Conservation (phyloP, 2,329 filamentous ascomycete genomes). For the Colletotrichum costaricense region DNA sequence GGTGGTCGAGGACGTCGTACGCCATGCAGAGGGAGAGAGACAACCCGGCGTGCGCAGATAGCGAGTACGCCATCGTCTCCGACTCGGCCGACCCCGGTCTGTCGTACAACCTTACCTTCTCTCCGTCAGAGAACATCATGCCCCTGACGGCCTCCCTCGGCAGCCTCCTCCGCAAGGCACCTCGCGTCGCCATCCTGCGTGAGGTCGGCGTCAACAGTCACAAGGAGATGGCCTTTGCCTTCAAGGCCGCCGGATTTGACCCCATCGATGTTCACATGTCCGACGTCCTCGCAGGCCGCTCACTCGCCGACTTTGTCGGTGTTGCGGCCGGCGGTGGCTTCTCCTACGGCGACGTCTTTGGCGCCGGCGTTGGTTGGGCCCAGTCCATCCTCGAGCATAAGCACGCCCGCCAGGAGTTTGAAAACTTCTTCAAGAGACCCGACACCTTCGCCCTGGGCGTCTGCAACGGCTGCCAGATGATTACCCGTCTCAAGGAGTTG, state of each 20-base stretch:
- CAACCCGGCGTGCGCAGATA: slow-evolving; percentile 86
- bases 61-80: slow-evolving; percentile 80
- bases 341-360: slow-evolving; percentile 87
- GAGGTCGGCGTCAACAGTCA: slow-evolving; percentile 97
- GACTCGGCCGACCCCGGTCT: slow-evolving; percentile 86
- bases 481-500: slow-evolving; percentile 80
- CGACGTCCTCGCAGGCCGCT: slow-evolving; percentile 84
- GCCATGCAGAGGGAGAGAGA: slow-evolving; percentile 92
- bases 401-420: slow-evolving; percentile 80
- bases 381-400: slow-evolving; percentile 91
- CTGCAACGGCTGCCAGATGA: slow-evolving; percentile 98
- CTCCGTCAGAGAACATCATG: slow-evolving; percentile 80
- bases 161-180: slow-evolving; percentile 66
- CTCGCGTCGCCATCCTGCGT: slow-evolving; percentile 89
- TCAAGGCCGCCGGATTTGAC: slow-evolving; percentile 90
- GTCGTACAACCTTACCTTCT: slow-evolving; percentile 84
- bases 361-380: slow-evolving; percentile 97
- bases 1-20: slow-evolving; percentile 89
- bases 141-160: slow-evolving; percentile 67
- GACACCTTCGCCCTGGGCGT: slow-evolving; percentile 95
- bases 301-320: slow-evolving; percentile 85
- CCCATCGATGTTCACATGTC: slow-evolving; percentile 97
- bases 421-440: slow-evolving; percentile 84
- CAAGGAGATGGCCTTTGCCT: slow-evolving; percentile 98
- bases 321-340: slow-evolving; percentile 97